Percentiles rank a stretch among this genome's conserved stretches.
Conservation (phyloP, 2,329 filamentous ascomycete genomes). For the Scytalidium lignicola region DNA sequence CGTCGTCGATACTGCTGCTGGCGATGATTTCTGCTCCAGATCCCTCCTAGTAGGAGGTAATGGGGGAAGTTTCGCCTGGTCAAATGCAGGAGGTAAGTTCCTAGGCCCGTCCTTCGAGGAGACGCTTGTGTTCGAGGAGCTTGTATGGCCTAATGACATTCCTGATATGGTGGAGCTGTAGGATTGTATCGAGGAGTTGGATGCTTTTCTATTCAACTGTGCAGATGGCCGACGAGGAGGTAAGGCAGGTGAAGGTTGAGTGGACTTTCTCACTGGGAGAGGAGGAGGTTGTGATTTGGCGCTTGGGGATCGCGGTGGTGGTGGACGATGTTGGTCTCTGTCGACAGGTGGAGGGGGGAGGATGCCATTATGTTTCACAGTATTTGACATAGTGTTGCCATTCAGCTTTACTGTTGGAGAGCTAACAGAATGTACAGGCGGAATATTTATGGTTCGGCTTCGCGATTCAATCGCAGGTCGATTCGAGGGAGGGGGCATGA, state of each 20-base stretch:
- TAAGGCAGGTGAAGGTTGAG: conserved; percentile 40
- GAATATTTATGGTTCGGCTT: conserved; percentile 32
- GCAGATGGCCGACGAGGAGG: conserved; percentile 45
- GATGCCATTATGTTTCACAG: conserved; percentile 13
- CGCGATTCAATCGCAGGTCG: conserved; percentile 34
- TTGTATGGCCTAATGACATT: conserved; percentile 40
- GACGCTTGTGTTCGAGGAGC: conserved; percentile 42
- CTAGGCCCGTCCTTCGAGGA: conserved; percentile 36
- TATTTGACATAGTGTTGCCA: conserved; percentile 20
- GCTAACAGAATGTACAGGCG: conserved; percentile 25
- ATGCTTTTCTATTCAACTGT: conserved; percentile 41
- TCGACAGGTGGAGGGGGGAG: conserved; percentile 25
- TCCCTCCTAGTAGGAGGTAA: conserved; percentile 52
- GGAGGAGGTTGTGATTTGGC: conserved; percentile 18
- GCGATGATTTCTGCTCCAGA: conserved; percentile 39
- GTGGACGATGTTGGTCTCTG: conserved; percentile 15
- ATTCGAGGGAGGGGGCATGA: conserved; percentile 34
- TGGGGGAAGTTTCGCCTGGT: conserved; percentile 51
- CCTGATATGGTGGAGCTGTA: conserved; percentile 49
- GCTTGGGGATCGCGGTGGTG: conserved; percentile 11
- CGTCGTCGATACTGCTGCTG: conserved; percentile 25
- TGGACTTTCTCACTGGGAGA: conserved; percentile 26
- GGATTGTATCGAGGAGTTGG: conserved; percentile 53
- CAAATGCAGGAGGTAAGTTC: conserved; percentile 51
- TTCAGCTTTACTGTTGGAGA: conserved; percentile 15